Evolutionary conservation across 129 eudicot species (phyloP), one percentile per base, ranked within the genome.

Genomic region (Helianthus annuus): DNA sequence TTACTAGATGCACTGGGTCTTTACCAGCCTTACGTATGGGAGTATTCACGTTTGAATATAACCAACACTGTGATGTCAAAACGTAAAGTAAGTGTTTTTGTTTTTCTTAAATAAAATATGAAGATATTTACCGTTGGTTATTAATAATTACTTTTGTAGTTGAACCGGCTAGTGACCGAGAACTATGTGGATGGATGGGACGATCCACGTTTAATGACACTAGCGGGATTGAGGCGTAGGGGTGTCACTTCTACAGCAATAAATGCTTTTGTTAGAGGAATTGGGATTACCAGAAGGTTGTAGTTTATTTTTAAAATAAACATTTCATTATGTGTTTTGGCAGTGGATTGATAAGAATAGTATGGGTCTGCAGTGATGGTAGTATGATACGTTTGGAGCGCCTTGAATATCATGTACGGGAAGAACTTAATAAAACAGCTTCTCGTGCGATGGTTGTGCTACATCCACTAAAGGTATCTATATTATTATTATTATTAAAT

Each of bases 111-210:
- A 32, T 32, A 32, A 3, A 44, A 44, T 10, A 32, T 32, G 36
- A 32, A 32, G 36, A 32, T 32, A 55, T 55, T 2, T 55, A 55
- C 19, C 4, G 19, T 4, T 29, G 13, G 42, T 60, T 29, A 11
- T 32, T 60, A 42, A 29, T 60, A 13, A 32, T 60, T 60, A 12
- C 65, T 44, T 24, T 72, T 84, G 81, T 81, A 95, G 99, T 82
- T 95, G 56, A 95, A 90, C 48, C 89, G 94, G 17, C 99, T 95
- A 65, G 97, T 95, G 48, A 90, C 97, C 27, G 96, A 95, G 57
- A 90, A 86, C 9, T 84, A 85, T 80, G 97, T 95, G 24, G 97
- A 95, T 80, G 99, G 99, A 72, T 95, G 99, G 99, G 99, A 95
- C 76, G 99, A 95, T 74, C 99, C 99, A 58, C 94, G 99, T n/a